These are phyloP conservation scores for Talaromyces sp. DNA, from an alignment of 2,329 filamentous ascomycete genomes.

Conservation along the genomic window DNA sequence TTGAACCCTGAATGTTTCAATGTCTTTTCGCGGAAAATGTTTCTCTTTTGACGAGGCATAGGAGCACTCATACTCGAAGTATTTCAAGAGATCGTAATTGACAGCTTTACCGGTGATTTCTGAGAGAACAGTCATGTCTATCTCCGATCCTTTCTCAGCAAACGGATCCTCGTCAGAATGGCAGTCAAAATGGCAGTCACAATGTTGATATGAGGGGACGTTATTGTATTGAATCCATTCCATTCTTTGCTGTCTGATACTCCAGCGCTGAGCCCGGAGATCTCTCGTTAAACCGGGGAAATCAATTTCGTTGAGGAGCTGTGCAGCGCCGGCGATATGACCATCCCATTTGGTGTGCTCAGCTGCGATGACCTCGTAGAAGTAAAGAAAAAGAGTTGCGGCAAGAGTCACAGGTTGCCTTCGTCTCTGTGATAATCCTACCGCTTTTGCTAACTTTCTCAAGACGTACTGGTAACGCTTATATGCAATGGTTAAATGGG, in stretches of 20 bases:
- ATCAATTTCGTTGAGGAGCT: slow-evolving; percentile 77
- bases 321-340: slow-evolving; percentile 77
- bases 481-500: slow-evolving; percentile 71
- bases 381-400: slow-evolving; percentile 77
- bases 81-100: slow-evolving; percentile 54
- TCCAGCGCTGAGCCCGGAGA: slow-evolving; percentile 60
- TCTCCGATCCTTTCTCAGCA: slow-evolving; percentile 39
- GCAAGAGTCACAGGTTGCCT: slow-evolving; percentile 78
- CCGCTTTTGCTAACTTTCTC: slow-evolving; percentile 68
- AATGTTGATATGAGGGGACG: not conserved
- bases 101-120: slow-evolving; percentile 53
- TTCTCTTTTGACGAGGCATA: slow-evolving; percentile 19
- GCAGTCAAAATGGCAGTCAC: not conserved
- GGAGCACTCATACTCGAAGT: slow-evolving; percentile 33
- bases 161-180: slow-evolving; percentile 38
- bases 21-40: slow-evolving; percentile 51
- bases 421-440: slow-evolving; percentile 63
- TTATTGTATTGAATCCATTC: slow-evolving; percentile 20
- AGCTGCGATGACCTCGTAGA: slow-evolving; percentile 90
- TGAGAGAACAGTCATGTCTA: slow-evolving; percentile 55
- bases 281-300: slow-evolving; percentile 67
- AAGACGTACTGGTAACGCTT: slow-evolving; percentile 89
- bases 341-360: slow-evolving; percentile 96
- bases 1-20: slow-evolving; percentile 73
- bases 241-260: slow-evolving; percentile 29